A percentile compares a stretch with the other conserved stretches of the same genome.
Evolutionary conservation across 2,329 filamentous ascomycete genomes (phyloP).

Genomic region (Ceratocystis albifundus): DNA sequence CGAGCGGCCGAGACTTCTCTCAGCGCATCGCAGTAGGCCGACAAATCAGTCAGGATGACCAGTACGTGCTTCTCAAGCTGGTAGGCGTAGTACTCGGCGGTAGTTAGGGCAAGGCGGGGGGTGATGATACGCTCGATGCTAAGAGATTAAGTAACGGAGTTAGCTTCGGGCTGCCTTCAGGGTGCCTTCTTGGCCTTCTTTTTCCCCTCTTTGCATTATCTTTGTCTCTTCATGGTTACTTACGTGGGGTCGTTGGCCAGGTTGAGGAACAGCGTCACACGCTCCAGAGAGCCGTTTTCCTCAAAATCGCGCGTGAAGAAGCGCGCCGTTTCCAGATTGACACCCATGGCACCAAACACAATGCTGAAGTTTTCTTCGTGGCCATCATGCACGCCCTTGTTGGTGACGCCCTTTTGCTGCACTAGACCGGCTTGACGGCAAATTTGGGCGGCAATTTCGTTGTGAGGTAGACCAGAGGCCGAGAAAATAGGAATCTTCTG

Average conservation of each 20-base stretch:
- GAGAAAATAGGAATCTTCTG: constrained; percentile 99
- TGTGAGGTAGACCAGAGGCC: constrained; percentile 92
- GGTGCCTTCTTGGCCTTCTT: neutral
- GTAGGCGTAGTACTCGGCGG: constrained; percentile 99
- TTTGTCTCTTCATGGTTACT: constrained; percentile 31
- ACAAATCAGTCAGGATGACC: constrained; percentile 95
- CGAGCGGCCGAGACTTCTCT: constrained; percentile 96
- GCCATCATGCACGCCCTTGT: constrained; percentile 89
- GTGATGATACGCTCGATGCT: constrained; percentile 99
- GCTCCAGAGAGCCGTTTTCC: constrained; percentile 97
- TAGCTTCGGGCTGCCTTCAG: neutral
- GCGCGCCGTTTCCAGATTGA: constrained; percentile 95
- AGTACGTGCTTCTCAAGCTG: constrained; percentile 99
- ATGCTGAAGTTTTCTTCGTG: constrained; percentile 99
- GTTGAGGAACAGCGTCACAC: constrained; percentile 94
- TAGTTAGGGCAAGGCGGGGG: constrained; percentile 92
- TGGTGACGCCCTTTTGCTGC: constrained; percentile 61
- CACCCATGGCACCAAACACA: constrained; percentile 99
- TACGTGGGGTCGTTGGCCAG: constrained; percentile 97
- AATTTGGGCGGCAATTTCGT: constrained; percentile 98
- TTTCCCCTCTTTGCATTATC: neutral
- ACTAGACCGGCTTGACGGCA: constrained; percentile 94
- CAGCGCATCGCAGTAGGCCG: constrained; percentile 95
- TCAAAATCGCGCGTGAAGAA: constrained; percentile 99
- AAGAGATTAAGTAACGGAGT: constrained; percentile 8